Base-by-base conservation (phyloP, 2,329 filamentous ascomycete species). In the Curvularia verruculosa region DNA sequence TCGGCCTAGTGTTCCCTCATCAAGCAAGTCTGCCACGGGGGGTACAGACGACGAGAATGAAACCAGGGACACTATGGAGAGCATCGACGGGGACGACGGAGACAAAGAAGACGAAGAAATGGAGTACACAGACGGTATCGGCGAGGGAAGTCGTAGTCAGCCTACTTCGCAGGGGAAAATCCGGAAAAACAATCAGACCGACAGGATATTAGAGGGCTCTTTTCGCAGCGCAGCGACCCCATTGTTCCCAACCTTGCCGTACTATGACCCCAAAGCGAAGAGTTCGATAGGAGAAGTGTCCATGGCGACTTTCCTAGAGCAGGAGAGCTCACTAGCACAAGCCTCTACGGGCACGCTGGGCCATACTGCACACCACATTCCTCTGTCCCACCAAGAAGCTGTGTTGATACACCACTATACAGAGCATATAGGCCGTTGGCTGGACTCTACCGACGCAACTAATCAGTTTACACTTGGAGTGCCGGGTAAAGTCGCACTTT, bases 381-480 rank as follows among this genome's bases (percentile, higher is more conserved):
- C 60, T 7, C 50, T 72, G 37, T 66, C 55, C 21, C 63, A 65
- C 28, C 31, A 59, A 23, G 70, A 74, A 51, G 71, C 68, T 10
- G 31, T 58, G 18, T 61, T 74, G 6, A 65, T 74, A 10, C 69
- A 71, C 43, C 64, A 73, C 53, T 74, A 71, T 52, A 65, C 65
- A 6, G 68, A 73, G 49, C 45, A 69, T 43, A 65, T 74, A 21
- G 70, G 70, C 15, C 59, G 70, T 23, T 74, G 71, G 71, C 61
- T 74, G 18, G 71, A 74, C 48, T 72, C 67, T 37, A 72, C 69
- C 2, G 69, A 72, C 52, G 61, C 68, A 10, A 67, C 67, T 15
- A 65, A 69, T 10, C 71, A 72, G 43, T 74, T 74, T 46, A 73
- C 71, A 1, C 51, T 72, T 24, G 61, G 64, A 3, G 61, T 73